Evolutionary conservation across 305 asterid species (phyloP).

Genomic region (Rubia peregrina): DNA sequence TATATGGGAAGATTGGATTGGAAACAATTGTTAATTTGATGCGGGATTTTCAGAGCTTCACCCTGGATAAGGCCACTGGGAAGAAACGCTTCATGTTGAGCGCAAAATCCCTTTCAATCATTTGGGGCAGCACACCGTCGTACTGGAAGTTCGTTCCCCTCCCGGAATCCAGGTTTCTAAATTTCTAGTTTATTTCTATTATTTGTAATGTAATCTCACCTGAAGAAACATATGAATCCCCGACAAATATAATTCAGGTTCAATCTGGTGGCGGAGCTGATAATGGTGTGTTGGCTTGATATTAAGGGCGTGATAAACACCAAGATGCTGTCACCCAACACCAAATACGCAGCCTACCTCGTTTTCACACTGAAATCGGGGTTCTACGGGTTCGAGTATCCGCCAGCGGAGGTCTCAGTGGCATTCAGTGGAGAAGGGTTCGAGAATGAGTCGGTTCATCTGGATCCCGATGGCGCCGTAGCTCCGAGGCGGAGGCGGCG

Average conservation of each 20-base stretch:
- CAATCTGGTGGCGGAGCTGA: slow-evolving; percentile 63
- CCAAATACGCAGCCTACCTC: slow-evolving; percentile 64
- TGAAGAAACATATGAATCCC: not conserved
- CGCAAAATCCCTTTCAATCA: slow-evolving; percentile 49
- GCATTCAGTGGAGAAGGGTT: slow-evolving; percentile 34
- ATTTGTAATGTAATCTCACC: not conserved
- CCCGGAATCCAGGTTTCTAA: slow-evolving; percentile 46
- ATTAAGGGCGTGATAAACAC: slow-evolving; percentile 39
- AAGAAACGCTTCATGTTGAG: slow-evolving; percentile 66
- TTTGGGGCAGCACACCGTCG: slow-evolving; percentile 45
- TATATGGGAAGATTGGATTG: not conserved
- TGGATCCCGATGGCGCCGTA: slow-evolving; percentile 40
- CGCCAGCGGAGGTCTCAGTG: slow-evolving; percentile 36
- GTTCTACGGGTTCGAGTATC: slow-evolving; percentile 38
- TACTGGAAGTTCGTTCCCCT: slow-evolving; percentile 55
- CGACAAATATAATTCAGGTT: slow-evolving; percentile 37
- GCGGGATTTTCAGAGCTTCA: slow-evolving; percentile 24
- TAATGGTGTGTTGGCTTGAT: slow-evolving; percentile 79
- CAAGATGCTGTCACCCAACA: slow-evolving; percentile 43
- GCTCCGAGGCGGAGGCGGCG: slow-evolving; percentile 21
- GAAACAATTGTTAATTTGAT: not conserved
- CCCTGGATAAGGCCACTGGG: slow-evolving; percentile 56
- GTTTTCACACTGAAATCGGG: slow-evolving; percentile 38
- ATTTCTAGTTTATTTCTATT: not conserved
- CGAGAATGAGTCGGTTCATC: slow-evolving; percentile 24